Percentiles rank a stretch among this genome's conserved stretches.
phyloP scores from a whole-genome alignment of 805 yeast species.

The Yamadazyma kitorensis region DNA sequence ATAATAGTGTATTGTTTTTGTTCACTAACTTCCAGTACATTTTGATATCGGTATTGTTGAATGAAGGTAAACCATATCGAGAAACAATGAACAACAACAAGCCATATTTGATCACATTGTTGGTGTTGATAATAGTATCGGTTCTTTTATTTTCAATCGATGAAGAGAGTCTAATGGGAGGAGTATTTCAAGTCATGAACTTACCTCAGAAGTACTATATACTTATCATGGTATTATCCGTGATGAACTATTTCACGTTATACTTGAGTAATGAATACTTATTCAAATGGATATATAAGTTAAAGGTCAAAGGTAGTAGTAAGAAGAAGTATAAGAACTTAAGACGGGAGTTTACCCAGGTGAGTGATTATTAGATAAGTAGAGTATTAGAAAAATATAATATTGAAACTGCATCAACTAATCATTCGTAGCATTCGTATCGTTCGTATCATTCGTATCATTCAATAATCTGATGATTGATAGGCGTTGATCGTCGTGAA shows the following conservation, averaged over 20 bases:
- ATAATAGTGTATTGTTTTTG: constrained; percentile 82
- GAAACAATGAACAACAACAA: constrained; percentile 63
- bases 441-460: no score
- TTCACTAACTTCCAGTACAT: constrained; percentile 88
- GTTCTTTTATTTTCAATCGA: constrained; percentile 51
- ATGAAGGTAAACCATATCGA: constrained; percentile 92
- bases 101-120: constrained; percentile 69
- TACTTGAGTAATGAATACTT: constrained; percentile 43
- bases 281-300: constrained; percentile 29
- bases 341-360: constrained; percentile 14
- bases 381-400: no score
- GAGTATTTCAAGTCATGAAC: constrained; percentile 72
- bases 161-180: constrained; percentile 55
- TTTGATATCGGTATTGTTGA: constrained; percentile 74
- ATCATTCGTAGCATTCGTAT: no score
- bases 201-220: constrained; percentile 50
- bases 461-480: no score
- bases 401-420: no score
- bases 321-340: constrained; percentile 42
- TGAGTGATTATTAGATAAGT: no score
- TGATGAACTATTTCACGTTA: constrained; percentile 49
- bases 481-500: no score
- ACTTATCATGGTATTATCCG: constrained; percentile 45
- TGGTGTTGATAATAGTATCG: constrained; percentile 49
- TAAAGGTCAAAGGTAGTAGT: constrained; percentile 20